Percentiles rank a stretch among this genome's conserved stretches.
phyloP scores from a whole-genome alignment of 257 asterid genomes.

The Penstemon barbatus region DNA sequence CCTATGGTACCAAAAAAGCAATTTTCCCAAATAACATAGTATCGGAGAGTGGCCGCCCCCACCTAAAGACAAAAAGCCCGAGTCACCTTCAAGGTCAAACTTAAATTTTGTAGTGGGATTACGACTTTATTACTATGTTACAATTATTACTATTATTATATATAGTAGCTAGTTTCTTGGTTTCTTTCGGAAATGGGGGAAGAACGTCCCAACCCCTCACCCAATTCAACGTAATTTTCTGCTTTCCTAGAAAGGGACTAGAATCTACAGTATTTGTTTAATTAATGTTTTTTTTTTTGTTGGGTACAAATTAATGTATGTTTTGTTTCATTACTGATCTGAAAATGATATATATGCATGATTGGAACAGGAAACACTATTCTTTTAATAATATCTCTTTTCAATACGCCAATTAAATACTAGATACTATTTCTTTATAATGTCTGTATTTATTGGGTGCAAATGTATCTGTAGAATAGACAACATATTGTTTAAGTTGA shows the following conservation, averaged over 20 bases:
- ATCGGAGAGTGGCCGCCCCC: not conserved
- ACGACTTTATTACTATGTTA: not conserved
- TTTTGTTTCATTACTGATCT: not conserved
- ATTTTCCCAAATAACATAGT: too few relatives aligned
- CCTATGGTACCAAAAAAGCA: too few relatives aligned
- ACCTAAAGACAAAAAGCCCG: slow-evolving; percentile 11
- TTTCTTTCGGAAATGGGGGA: too few relatives aligned
- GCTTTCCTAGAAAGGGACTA: not conserved
- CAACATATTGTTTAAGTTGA: too few relatives aligned
- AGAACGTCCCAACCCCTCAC: too few relatives aligned
- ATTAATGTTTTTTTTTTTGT: not conserved
- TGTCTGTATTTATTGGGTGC: too few relatives aligned
- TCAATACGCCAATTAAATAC: not conserved
- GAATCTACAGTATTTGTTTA: not conserved
- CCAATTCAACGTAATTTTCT: too few relatives aligned
- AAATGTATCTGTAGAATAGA: too few relatives aligned
- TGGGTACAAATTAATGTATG: too few relatives aligned
- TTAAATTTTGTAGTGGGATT: not conserved
- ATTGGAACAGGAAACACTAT: not conserved
- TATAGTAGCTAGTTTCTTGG: too few relatives aligned
- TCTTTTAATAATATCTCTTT: not conserved
- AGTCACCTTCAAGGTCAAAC: not conserved
- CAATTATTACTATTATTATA: not conserved
- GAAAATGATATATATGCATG: not conserved
- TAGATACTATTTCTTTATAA: not conserved